Evolutionary conservation across 305 asterid species (phyloP).

Genomic region (Ajuga reptans): DNA sequence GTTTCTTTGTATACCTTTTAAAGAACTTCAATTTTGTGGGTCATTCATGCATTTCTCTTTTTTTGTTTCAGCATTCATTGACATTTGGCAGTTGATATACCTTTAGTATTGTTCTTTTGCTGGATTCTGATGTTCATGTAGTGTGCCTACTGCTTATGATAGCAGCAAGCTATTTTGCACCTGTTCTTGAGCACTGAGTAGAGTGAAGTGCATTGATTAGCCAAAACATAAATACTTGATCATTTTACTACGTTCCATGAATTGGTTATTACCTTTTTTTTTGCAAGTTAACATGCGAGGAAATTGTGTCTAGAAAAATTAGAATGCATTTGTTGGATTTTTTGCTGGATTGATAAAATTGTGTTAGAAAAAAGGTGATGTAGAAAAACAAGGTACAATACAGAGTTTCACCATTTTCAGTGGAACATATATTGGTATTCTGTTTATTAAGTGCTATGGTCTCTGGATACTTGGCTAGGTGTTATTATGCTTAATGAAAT

Average conservation of each 20-base stretch:
- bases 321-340: neutral
- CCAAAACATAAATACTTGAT: neutral
- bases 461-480: neutral
- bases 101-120: neutral
- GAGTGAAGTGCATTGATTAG: neutral
- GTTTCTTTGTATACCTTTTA: conserved; percentile 1
- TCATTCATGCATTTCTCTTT: neutral
- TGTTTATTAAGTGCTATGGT: neutral
- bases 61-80: neutral
- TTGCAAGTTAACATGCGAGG: neutral
- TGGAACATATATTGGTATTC: neutral
- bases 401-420: neutral
- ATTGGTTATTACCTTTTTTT: neutral
- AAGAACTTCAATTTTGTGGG: neutral
- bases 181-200: neutral
- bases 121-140: conserved; percentile 21
- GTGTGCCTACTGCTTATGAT: neutral
- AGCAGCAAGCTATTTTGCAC: neutral
- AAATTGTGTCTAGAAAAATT: neutral
- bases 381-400: neutral
- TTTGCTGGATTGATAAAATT: neutral
- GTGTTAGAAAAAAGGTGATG: neutral
- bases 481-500: neutral
- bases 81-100: neutral
- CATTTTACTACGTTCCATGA: neutral